Evolutionary conservation across 768 basidiomycete species (phyloP).

Genomic region (Pleurotus cornucopiae): DNA sequence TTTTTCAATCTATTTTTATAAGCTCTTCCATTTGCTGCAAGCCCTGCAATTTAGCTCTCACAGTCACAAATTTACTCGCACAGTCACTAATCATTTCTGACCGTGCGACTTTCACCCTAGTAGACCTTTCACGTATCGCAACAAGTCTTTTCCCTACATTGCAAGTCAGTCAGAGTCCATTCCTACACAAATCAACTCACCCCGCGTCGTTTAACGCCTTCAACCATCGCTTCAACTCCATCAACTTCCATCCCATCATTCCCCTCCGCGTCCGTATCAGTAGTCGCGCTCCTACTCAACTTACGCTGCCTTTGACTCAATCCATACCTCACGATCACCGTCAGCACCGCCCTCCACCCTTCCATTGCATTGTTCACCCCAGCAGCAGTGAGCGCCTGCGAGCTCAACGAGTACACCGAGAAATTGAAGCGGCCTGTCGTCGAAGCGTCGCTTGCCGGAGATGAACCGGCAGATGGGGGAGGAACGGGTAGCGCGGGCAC

Average conservation of each 20-base stretch:
- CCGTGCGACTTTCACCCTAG: conserved; percentile 38
- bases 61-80: no score
- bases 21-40: no score
- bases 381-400: conserved; percentile 19
- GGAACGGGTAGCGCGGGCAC: conserved; percentile 53
- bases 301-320: conserved; percentile 50
- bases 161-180: conserved; percentile 6
- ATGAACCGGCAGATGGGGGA: conserved; percentile 15
- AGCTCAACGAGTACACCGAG: conserved; percentile 3
- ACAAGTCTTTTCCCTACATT: conserved; percentile 59
- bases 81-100: no score
- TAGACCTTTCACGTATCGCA: conserved; percentile 68
- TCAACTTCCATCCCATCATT: conserved; percentile 28
- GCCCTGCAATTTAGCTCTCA: no score
- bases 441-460: conserved; percentile 11
- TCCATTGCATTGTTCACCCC: conserved; percentile 36
- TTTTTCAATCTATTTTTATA: no score
- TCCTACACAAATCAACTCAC: conserved; percentile 37
- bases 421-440: not conserved
- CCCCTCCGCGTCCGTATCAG: not conserved
- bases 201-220: conserved; percentile 69
- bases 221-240: conserved; percentile 70
- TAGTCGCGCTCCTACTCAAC: conserved; percentile 18
- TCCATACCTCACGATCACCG: conserved; percentile 65
- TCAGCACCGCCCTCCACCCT: conserved; percentile 80